These are phyloP conservation scores for Polyrhizophydium stewartii DNA, from an alignment of 371 early-diverging fungal species.

Conservation along the genomic window DNA sequence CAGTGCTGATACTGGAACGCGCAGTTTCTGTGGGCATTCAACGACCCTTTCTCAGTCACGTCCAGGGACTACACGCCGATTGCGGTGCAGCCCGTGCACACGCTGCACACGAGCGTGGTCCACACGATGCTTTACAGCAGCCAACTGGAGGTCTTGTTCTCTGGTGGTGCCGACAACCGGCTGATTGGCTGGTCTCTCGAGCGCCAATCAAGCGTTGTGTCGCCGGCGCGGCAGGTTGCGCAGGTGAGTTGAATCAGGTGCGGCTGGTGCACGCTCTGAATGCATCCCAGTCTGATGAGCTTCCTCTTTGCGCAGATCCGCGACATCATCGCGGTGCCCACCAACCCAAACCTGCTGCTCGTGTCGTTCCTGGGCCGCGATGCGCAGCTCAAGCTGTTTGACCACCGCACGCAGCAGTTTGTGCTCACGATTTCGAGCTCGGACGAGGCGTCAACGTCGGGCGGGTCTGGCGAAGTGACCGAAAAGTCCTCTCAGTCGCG, in stretches of 20 bases:
- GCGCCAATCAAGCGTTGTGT: neutral
- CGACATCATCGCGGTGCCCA: slow-evolving; percentile 9
- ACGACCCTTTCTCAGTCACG: slow-evolving; percentile 2
- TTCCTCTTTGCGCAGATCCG: slow-evolving; percentile 7
- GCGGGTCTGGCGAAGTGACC: neutral
- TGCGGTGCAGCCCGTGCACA: neutral
- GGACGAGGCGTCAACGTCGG: neutral
- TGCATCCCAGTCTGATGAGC: too few species aligned
- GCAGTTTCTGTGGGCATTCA: slow-evolving; percentile 14
- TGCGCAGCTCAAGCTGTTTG: slow-evolving; percentile 8
- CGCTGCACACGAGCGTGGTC: slow-evolving; percentile 7
- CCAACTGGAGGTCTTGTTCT: slow-evolving; percentile 4
- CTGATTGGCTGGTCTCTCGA: slow-evolving; percentile 13
- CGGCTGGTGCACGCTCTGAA: too few species aligned
- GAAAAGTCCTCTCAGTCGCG: neutral
- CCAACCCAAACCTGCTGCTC: slow-evolving; percentile 7
- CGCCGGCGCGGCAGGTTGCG: slow-evolving; percentile 1
- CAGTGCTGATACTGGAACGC: too few species aligned
- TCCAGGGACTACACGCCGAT: slow-evolving; percentile 1
- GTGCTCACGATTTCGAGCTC: slow-evolving; percentile 4
- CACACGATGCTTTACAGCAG: slow-evolving; percentile 1
- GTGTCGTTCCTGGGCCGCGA: slow-evolving; percentile 7
- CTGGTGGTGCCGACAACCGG: slow-evolving; percentile 11
- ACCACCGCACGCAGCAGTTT: slow-evolving; percentile 4
- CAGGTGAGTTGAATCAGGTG: neutral